Evolutionary conservation across 108 stramenopile genomes (phyloP).

Genomic region (Cylindrotheca closterium): DNA sequence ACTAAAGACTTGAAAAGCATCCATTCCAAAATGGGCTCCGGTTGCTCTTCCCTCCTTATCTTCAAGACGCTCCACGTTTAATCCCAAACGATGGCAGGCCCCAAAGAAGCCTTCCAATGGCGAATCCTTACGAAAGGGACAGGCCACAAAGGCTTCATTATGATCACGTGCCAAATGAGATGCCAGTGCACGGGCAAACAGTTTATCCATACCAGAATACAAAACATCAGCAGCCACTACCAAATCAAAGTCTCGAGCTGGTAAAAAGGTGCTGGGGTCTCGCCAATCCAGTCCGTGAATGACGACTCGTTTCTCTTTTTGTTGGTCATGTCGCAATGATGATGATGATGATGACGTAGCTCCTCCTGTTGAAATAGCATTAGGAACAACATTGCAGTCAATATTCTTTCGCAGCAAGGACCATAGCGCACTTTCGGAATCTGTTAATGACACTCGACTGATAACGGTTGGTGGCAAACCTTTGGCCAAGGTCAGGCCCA

Average conservation of each 20-base stretch:
- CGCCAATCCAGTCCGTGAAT: slow-evolving; percentile 15
- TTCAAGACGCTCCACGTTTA: slow-evolving; percentile 4
- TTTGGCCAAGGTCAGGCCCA: slow-evolving; percentile 7
- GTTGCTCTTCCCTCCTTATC: slow-evolving; percentile 4
- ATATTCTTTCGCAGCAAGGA: slow-evolving; percentile 4
- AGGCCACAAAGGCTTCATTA: slow-evolving; percentile 7
- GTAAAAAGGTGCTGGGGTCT: slow-evolving; percentile 14
- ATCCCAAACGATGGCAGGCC: background rate
- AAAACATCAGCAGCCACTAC: slow-evolving; percentile 19
- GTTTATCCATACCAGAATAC: slow-evolving; percentile 14
- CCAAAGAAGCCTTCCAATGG: slow-evolving; percentile 4
- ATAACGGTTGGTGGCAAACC: background rate
- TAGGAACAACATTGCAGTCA: slow-evolving; percentile 6
- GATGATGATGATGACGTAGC: no score
- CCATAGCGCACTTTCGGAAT: slow-evolving; percentile 9
- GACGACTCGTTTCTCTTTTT: background rate
- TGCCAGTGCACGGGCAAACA: slow-evolving; percentile 10
- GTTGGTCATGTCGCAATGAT: no score
- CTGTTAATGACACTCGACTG: background rate
- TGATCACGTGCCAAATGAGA: slow-evolving; percentile 2
- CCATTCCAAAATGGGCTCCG: slow-evolving; percentile 2
- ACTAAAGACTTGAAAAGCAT: background rate
- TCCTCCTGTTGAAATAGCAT: background rate
- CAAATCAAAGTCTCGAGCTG: slow-evolving; percentile 4
- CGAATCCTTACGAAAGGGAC: slow-evolving; percentile 18